A percentile compares a stretch with the other conserved stretches of the same genome.
Evolutionary conservation across 352 stramenopile species (phyloP).

Genomic region (Phytophthora cactorum): DNA sequence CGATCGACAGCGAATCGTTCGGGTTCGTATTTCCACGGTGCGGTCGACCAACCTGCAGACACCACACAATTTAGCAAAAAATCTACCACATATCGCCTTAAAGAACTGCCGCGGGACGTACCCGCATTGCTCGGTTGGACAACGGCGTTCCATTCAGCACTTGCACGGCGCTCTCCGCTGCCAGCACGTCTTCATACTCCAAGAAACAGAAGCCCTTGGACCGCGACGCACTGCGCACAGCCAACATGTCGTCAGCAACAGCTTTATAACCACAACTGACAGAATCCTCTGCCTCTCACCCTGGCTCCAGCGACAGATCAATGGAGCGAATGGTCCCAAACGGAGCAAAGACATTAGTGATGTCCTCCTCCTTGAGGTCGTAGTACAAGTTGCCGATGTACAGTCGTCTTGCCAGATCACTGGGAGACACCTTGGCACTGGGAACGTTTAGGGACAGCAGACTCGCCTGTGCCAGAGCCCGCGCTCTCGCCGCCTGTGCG

Average conservation of each 20-base stretch:
- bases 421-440: constrained; percentile 49
- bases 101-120: constrained; percentile 21
- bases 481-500: constrained; percentile 60
- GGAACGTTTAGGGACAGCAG: constrained; percentile 67
- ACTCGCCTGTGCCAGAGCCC: constrained; percentile 74
- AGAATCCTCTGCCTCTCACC: constrained; percentile 35
- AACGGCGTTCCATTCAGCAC: constrained; percentile 72
- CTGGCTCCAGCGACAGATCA: constrained; percentile 78
- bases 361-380: constrained; percentile 82
- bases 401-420: constrained; percentile 71
- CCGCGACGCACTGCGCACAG: constrained; percentile 48
- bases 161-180: constrained; percentile 79
- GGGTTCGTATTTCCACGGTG: constrained; percentile 74
- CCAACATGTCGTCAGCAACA: constrained; percentile 7
- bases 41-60: constrained; percentile 70
- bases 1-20: constrained; percentile 67
- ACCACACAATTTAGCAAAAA: constrained; percentile 1
- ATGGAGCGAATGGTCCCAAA: constrained; percentile 79
- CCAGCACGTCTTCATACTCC: constrained; percentile 83
- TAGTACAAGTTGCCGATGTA: constrained; percentile 88
- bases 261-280: background rate
- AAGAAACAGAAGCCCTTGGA: constrained; percentile 88
- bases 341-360: constrained; percentile 66
- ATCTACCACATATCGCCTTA: background rate
- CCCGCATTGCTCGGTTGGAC: constrained; percentile 68